Base-by-base conservation (phyloP, 2,329 filamentous ascomycete genomes). In the Fusarium zealandicum region DNA sequence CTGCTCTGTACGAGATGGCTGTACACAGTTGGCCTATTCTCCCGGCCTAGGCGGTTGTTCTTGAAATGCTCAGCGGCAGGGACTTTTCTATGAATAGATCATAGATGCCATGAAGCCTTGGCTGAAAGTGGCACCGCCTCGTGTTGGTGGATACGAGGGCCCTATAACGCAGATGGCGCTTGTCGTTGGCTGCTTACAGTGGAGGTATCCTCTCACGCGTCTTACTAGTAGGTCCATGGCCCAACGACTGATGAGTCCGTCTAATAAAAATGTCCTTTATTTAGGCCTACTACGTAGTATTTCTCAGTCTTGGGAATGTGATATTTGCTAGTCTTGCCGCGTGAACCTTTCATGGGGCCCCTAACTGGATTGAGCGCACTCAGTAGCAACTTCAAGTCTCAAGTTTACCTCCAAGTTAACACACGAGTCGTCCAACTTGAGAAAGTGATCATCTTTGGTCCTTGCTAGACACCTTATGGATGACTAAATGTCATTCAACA, bases 131-230 rank as follows among this genome's bases (percentile, higher is more conserved):
- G 56, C 59, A 63, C 52, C 20, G 59, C 59, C 59, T 60, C 59
- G 55, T 56, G 59, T 57, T 45, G 47, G 56, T 51, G 44, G 47
- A 63, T 63, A 63, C 59, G 59, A 63, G 59, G 36, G 11, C 28
- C 11, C 13, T 12, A 6, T 27, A 27, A 27, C 10, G 28, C 13
- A 31, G 12, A 51, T 63, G 59, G 51, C 59, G 59, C 43, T 51
- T 13, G n/a, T 17, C 39, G 50, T 31, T 47, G 54, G 49, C 56
- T 48, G 41, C 45, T 36, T 51, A 48, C 60, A 17, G 25, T 8
- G n/a, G n/a, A n/a, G n/a, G n/a, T n/a, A n/a, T n/a, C n/a, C n/a
- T n/a, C n/a, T n/a, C n/a, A n/a, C n/a, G n/a, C n/a, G n/a, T n/a
- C n/a, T n/a, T n/a, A n/a, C n/a, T n/a, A n/a, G n/a, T n/a, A n/a